A percentile compares a stretch with the other conserved stretches of the same genome.
These are phyloP conservation scores for Pseudisothecium myosuroides DNA, from an alignment of 225 moss, liverwort and hornwort species.

Conservation along the genomic window DNA sequence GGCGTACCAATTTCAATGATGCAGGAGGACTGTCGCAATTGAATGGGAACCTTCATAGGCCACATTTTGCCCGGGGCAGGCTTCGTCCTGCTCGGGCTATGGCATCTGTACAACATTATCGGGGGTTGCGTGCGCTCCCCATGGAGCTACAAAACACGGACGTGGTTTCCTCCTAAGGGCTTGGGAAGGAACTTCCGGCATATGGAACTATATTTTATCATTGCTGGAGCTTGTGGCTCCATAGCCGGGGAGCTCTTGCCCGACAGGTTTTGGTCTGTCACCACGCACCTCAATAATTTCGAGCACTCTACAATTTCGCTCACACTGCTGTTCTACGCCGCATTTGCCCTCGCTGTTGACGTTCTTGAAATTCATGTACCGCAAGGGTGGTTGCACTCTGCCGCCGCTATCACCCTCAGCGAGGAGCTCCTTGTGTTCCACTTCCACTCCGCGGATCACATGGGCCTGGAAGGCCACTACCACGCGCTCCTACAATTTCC, in stretches of 20 bases:
- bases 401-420: constrained; percentile 51
- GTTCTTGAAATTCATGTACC: constrained; percentile 28
- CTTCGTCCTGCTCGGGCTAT: constrained; percentile 34
- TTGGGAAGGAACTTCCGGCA: constrained; percentile 27
- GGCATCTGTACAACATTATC: constrained; percentile 65
- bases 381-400: constrained; percentile 45
- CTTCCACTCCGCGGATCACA: constrained; percentile 88
- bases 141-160: constrained; percentile 42
- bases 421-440: constrained; percentile 86
- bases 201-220: constrained; percentile 42
- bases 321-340: constrained; percentile 53
- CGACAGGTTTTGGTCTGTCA: constrained; percentile 22
- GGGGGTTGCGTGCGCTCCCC: constrained; percentile 38
- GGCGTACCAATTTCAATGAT: neutral
- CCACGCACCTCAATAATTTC: constrained; percentile 71
- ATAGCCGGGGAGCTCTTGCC: constrained; percentile 73
- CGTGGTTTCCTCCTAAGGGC: constrained; percentile 37
- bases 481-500: constrained; percentile 75
- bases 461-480: constrained; percentile 85
- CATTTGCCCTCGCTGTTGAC: constrained; percentile 44
- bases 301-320: constrained; percentile 82
- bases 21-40: neutral
- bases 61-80: constrained; percentile 74
- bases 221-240: constrained; percentile 42
- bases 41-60: constrained; percentile 81